These are phyloP conservation scores for Zanthoxylum bungeanum DNA, from an alignment of 345 rosid genomes.

Conservation along the genomic window DNA sequence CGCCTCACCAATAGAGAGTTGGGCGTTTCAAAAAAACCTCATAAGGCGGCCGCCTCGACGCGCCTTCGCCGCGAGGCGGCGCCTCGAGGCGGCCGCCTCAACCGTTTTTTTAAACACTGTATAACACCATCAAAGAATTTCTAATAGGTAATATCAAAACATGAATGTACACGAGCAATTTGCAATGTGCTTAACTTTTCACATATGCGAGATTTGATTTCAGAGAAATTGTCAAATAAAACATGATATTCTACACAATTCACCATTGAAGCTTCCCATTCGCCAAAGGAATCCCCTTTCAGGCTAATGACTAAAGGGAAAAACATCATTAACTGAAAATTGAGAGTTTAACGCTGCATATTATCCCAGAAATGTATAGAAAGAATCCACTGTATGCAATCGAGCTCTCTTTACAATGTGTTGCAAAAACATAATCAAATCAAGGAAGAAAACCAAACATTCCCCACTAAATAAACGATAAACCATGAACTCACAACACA, in stretches of 20 bases:
- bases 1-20: no score
- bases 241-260: no score
- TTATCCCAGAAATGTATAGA: background rate
- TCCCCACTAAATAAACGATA: conserved; percentile 3
- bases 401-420: background rate
- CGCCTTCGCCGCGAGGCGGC: no score
- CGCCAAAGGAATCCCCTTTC: no score
- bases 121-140: no score
- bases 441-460: background rate
- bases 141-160: background rate
- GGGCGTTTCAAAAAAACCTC: no score
- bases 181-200: background rate
- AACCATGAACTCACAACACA: conserved; percentile 2
- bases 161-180: background rate
- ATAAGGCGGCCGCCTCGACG: no score
- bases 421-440: background rate
- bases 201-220: background rate
- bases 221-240: background rate
- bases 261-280: no score
- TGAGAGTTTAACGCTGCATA: background rate
- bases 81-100: no score
- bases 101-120: no score
- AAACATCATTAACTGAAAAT: background rate
- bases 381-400: background rate
- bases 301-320: background rate